phyloP scores from a whole-genome alignment of 805 yeast species.

The Barnettozyma populi region DNA sequence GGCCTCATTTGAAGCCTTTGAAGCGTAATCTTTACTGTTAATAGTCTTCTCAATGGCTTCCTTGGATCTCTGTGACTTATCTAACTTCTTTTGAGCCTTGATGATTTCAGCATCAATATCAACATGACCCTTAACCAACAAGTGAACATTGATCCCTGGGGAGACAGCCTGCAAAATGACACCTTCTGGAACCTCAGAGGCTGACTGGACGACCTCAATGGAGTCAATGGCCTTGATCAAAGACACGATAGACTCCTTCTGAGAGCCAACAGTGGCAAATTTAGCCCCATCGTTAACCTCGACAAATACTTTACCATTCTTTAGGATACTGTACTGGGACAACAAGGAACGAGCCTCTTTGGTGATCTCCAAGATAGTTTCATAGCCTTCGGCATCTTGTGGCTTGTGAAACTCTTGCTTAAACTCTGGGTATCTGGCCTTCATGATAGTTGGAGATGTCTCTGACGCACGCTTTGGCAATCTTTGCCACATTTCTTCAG shows the following conservation, averaged over 20 bases:
- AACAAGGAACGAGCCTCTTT: slow-evolving; percentile 88
- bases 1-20: slow-evolving; percentile 79
- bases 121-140: slow-evolving; percentile 89
- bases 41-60: slow-evolving; percentile 66
- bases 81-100: slow-evolving; percentile 76
- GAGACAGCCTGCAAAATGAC: slow-evolving; percentile 81
- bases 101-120: slow-evolving; percentile 87
- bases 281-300: slow-evolving; percentile 52
- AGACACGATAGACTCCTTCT: slow-evolving; percentile 82
- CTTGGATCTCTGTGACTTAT: slow-evolving; percentile 54
- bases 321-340: slow-evolving; percentile 83
- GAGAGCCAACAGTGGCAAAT: slow-evolving; percentile 53
- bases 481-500: slow-evolving; percentile 99
- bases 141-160: slow-evolving; percentile 78
- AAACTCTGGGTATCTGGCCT: slow-evolving; percentile 74
- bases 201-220: slow-evolving; percentile 55
- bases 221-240: slow-evolving; percentile 86
- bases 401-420: slow-evolving; percentile 54
- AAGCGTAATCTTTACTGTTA: slow-evolving; percentile 67
- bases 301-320: slow-evolving; percentile 81
- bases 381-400: slow-evolving; percentile 70
- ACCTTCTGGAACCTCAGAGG: slow-evolving; percentile 72
- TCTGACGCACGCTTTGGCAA: slow-evolving; percentile 82
- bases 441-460: slow-evolving; percentile 61
- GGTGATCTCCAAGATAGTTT: slow-evolving; percentile 77